Evolutionary conservation across 2,329 filamentous ascomycete species (phyloP).

Genomic region (Dendryphion nanum): DNA sequence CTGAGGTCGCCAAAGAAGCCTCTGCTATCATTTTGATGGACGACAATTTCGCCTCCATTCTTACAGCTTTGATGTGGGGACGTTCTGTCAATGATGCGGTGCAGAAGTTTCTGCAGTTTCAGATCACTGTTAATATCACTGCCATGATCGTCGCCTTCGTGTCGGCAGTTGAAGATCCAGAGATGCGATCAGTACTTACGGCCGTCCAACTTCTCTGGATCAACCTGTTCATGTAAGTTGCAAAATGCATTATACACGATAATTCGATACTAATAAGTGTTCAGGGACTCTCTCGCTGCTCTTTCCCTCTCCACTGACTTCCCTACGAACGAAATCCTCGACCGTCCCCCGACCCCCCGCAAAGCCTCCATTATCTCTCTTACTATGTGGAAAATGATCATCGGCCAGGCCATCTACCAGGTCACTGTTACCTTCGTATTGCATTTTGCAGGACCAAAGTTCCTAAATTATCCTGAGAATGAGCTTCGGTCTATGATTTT

Average conservation of each 20-base stretch:
- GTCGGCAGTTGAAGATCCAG: conserved; percentile 57
- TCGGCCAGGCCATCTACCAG: conserved; percentile 60
- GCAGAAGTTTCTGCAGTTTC: conserved; percentile 48
- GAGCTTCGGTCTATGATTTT: conserved; percentile 61
- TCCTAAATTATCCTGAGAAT: conserved; percentile 51
- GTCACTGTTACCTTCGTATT: conserved; percentile 56
- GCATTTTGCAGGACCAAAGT: conserved; percentile 58
- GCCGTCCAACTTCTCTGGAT: conserved; percentile 69
- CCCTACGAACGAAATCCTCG: conserved; percentile 93
- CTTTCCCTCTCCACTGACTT: conserved; percentile 96
- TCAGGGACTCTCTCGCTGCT: conserved; percentile 77
- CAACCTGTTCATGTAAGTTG: conserved; percentile 61
- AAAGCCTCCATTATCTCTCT: conserved; percentile 74
- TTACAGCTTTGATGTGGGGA: conserved; percentile 77
- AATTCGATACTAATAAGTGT: conserved; percentile 1
- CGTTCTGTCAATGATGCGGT: conserved; percentile 35
- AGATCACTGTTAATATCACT: conserved; percentile 70
- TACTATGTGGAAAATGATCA: conserved; percentile 65
- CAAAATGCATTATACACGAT: too few relatives aligned
- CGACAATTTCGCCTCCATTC: conserved; percentile 77
- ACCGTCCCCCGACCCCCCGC: conserved; percentile 78
- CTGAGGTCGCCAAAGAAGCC: conserved; percentile 77
- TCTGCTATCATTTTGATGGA: conserved; percentile 84
- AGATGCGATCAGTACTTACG: conserved; percentile 60
- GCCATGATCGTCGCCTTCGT: conserved; percentile 65